Evolutionary conservation across 2,329 filamentous ascomycete species (phyloP).

Genomic region (Pseudogymnoascus pannorum): DNA sequence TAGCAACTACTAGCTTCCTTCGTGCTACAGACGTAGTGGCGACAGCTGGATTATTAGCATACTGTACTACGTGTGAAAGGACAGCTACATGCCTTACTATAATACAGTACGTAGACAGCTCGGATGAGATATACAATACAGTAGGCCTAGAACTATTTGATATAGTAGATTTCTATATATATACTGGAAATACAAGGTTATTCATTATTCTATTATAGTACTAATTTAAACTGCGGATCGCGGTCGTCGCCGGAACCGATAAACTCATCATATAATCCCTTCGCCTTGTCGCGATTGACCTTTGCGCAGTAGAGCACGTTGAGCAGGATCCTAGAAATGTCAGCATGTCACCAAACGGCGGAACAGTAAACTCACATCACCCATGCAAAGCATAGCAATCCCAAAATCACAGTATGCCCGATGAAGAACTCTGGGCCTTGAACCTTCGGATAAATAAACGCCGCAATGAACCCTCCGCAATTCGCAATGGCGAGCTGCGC

Average conservation of each 20-base stretch:
- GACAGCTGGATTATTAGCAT: too few species aligned
- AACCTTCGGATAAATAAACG: conserved; percentile 11
- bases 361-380: conserved; percentile 45
- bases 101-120: too few species aligned
- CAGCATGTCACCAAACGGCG: neutral
- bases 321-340: conserved; percentile 41
- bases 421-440: conserved; percentile 51
- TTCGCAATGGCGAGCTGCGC: conserved; percentile 62
- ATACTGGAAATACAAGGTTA: too few species aligned
- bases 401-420: conserved; percentile 55
- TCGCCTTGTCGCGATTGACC: conserved; percentile 54
- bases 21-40: too few species aligned
- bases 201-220: too few species aligned
- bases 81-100: too few species aligned
- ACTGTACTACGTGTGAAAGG: too few species aligned
- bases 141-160: too few species aligned
- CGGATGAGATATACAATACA: too few species aligned
- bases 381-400: conserved; percentile 55
- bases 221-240: conserved; percentile 54
- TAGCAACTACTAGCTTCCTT: too few species aligned
- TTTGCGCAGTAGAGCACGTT: conserved; percentile 58
- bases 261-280: conserved; percentile 51
- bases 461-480: conserved; percentile 58
- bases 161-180: too few species aligned
- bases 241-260: conserved; percentile 54